Base-by-base conservation (phyloP, 2,329 filamentous ascomycete genomes). In the Colletotrichum spaethianum region DNA sequence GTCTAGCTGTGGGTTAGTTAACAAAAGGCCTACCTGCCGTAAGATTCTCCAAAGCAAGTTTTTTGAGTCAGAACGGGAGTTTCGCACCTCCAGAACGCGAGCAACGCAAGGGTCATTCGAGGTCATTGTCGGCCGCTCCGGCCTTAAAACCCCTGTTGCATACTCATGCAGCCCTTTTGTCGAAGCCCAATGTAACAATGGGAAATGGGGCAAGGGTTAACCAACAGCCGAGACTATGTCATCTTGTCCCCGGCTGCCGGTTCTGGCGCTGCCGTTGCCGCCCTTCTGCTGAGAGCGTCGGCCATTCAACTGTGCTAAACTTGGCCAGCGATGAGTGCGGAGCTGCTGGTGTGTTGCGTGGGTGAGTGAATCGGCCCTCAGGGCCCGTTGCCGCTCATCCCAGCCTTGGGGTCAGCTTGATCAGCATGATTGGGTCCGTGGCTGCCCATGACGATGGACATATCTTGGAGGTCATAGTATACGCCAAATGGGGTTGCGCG, bases 131-230 rank as follows among this genome's bases (percentile, higher is more conserved):
- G 65, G 70, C 38, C 44, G 59, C 70, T 53, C 70, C 60, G 70
- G 63, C 59, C 11, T 48, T 55, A 46, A 59, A n/a, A 26, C 60
- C 69, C 70, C 70, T 72, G 59, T 50, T 55, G 70, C 70, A 72
- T 52, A 36, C 14, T 26, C 4, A 36, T 42, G 53, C 52, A 63
- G 46, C 46, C 52, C 65, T 52, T 46, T 20, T 40, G 46, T 57
- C 53, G 38, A 60, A 8, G 44, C 28, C 38, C 31, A 44, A 9
- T 11, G 57, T 31, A 59, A 60, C 46, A 36, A 33, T 33, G 18
- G 44, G n/a, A 46, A 40, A 20, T 48, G 50, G 23, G 20, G 42
- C 55, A 46, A 46, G 62, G 59, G 4, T 63, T 31, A n/a, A 46
- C 46, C 60, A 64, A 70, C 44, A 72, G 59, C 70, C 53, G 59